These are phyloP conservation scores for Suillus americanus DNA, from an alignment of 768 basidiomycete species.

Conservation along the genomic window DNA sequence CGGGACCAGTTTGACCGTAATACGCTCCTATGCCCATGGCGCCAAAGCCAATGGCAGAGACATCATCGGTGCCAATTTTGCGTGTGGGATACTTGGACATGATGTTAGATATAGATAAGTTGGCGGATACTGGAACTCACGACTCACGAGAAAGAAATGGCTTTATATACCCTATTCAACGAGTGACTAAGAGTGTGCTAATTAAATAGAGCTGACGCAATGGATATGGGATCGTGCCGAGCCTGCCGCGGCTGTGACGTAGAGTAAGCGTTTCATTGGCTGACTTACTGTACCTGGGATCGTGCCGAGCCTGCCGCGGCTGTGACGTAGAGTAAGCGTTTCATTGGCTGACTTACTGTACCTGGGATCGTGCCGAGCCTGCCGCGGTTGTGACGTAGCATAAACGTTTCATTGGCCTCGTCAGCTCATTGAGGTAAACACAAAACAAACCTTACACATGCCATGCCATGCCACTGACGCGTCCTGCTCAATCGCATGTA, in stretches of 20 bases:
- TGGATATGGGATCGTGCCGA: not conserved
- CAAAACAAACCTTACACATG: not conserved
- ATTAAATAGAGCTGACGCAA: not conserved
- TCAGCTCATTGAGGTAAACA: too few relatives aligned
- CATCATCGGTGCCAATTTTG: slow-evolving; percentile 43
- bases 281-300: too few relatives aligned
- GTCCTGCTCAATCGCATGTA: too few relatives aligned
- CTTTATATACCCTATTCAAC: not conserved
- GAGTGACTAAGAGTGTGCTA: not conserved
- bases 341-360: too few relatives aligned
- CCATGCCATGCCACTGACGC: too few relatives aligned
- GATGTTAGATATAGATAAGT: slow-evolving; percentile 11
- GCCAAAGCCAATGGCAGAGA: slow-evolving; percentile 61
- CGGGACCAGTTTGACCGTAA: slow-evolving; percentile 46
- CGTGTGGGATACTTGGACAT: slow-evolving; percentile 32
- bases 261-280: too few relatives aligned
- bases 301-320: too few relatives aligned
- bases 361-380: too few relatives aligned
- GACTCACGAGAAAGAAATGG: not conserved
- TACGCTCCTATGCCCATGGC: slow-evolving; percentile 54
- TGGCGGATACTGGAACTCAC: not conserved
- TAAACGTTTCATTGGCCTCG: too few relatives aligned
- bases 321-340: too few relatives aligned
- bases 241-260: too few relatives aligned
- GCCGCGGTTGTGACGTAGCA: too few relatives aligned